phyloP scores from a whole-genome alignment of 345 rosid genomes.

The Capsella bursapastoris region DNA sequence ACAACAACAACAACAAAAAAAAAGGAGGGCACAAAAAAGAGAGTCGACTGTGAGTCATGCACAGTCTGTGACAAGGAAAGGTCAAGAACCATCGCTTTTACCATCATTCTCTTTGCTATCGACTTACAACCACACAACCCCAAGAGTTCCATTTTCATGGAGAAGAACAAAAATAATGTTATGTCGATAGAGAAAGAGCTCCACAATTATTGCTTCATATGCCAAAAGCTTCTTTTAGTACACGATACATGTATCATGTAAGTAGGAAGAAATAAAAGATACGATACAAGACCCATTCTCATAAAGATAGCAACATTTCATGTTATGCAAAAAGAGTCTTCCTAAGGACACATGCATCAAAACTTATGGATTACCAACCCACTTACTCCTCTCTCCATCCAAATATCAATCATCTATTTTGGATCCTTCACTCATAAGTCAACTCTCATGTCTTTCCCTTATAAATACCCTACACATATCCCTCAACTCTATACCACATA shows the following conservation, averaged over 20 bases:
- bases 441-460: constrained; percentile 41
- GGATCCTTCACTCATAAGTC: constrained; percentile 41
- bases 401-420: constrained; percentile 14
- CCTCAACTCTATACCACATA: constrained; percentile 11
- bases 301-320: constrained; percentile 35
- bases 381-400: constrained; percentile 30
- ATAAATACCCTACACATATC: constrained; percentile 48
- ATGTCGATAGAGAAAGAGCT: constrained; percentile 30
- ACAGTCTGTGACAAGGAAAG: constrained; percentile 34
- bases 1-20: neutral
- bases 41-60: constrained; percentile 18
- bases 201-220: constrained; percentile 35
- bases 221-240: constrained; percentile 41
- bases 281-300: constrained; percentile 22
- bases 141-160: constrained; percentile 34
- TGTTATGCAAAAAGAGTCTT: constrained; percentile 24
- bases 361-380: constrained; percentile 34
- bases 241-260: constrained; percentile 37
- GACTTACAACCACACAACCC: constrained; percentile 38
- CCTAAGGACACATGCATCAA: constrained; percentile 14
- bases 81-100: constrained; percentile 40
- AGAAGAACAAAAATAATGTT: constrained; percentile 33
- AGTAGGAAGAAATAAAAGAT: constrained; percentile 19
- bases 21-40: constrained; percentile 10
- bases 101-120: constrained; percentile 42